Conservation (phyloP, 2,329 filamentous ascomycete genomes). For the Akanthomyces lecanii region DNA sequence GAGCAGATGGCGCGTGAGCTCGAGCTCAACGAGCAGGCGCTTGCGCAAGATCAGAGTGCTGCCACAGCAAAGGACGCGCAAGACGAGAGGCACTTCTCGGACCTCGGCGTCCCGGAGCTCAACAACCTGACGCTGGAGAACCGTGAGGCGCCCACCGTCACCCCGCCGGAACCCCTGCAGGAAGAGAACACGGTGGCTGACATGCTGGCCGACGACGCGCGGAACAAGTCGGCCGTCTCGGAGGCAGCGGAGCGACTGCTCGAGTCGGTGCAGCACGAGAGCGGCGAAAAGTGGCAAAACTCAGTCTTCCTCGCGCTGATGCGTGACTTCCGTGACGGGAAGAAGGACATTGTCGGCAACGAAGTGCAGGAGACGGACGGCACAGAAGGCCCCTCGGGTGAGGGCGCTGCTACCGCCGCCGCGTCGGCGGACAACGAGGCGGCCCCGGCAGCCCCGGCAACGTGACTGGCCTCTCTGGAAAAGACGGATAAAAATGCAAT, state of each 20-base stretch:
- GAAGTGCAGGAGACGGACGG: conserved; percentile 33
- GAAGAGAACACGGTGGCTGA: conserved; percentile 19
- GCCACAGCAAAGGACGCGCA: conserved; percentile 12
- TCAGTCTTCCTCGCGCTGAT: conserved; percentile 42
- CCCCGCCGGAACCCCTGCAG: conserved; percentile 18
- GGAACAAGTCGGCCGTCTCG: conserved; percentile 35
- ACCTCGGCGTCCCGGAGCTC: conserved; percentile 31
- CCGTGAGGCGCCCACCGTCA: conserved; percentile 4
- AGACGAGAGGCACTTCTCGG: conserved; percentile 22
- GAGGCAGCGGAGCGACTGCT: conserved; percentile 41
- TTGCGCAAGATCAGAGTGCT: conserved; percentile 20
- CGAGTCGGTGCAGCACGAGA: conserved; percentile 41
- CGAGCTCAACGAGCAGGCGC: conserved; percentile 32
- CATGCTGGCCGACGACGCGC: conserved; percentile 18
- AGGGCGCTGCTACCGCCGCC: background rate
- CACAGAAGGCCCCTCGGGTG: conserved; percentile 6
- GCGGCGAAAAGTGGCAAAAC: conserved; percentile 44
- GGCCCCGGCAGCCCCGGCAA: background rate
- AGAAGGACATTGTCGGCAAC: conserved; percentile 41
- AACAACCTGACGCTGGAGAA: conserved; percentile 28
- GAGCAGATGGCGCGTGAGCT: conserved; percentile 40
- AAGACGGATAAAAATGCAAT: background rate
- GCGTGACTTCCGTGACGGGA: conserved; percentile 42
- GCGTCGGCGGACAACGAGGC: background rate
- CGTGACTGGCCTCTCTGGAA: conserved; percentile 6